Conservation (phyloP, 768 basidiomycete genomes). For the Suillus variegatus region DNA sequence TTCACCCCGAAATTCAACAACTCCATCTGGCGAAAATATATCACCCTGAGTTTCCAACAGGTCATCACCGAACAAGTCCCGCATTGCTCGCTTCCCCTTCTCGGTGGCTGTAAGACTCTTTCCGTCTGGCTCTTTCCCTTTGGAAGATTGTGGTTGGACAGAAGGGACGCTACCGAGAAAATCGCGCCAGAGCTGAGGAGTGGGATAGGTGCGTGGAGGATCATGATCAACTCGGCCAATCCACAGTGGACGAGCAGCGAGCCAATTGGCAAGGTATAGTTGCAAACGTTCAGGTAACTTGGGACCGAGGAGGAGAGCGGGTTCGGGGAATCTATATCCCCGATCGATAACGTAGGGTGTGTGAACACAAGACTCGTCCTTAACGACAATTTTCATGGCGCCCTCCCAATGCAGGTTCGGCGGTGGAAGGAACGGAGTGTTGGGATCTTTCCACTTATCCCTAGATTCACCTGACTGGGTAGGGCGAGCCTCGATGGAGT, state of each 20-base stretch:
- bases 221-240: neutral
- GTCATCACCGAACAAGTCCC: too few species aligned
- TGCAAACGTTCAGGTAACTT: neutral
- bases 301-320: neutral
- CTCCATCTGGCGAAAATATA: too few species aligned
- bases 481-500: neutral
- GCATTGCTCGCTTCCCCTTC: too few species aligned
- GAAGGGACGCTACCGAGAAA: too few species aligned
- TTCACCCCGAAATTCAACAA: too few species aligned
- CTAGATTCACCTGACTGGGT: neutral
- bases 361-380: neutral
- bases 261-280: constrained; percentile 5
- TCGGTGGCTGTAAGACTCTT: too few species aligned
- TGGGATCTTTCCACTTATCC: constrained; percentile 1
- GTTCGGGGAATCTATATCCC: constrained; percentile 4
- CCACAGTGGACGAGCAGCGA: neutral
- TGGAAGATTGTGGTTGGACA: too few species aligned
- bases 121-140: too few species aligned
- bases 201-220: too few species aligned
- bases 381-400: neutral
- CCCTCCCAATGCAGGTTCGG: constrained; percentile 1
- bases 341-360: neutral
- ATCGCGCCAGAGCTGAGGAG: too few species aligned
- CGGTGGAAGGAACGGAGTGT: neutral
- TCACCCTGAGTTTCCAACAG: too few species aligned